Conservation (phyloP, 2,329 filamentous ascomycete species). For the Clonostachys solani region DNA sequence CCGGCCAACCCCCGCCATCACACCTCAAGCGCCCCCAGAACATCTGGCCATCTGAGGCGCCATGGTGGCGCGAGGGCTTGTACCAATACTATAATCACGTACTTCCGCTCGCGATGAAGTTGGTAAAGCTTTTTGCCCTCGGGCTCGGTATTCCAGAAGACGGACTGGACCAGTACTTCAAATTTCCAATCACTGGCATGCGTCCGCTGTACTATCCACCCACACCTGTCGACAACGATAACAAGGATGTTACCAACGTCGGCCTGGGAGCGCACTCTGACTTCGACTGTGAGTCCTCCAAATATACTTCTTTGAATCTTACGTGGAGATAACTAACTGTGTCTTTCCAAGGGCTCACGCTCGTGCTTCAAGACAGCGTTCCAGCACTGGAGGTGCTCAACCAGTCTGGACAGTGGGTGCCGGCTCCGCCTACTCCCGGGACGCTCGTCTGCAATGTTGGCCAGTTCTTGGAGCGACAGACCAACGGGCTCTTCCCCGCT, state of each 20-base stretch:
- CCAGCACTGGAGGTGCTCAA: slow-evolving; percentile 18
- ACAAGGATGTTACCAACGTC: neutral
- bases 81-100: slow-evolving; percentile 8
- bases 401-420: slow-evolving; percentile 12
- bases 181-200: slow-evolving; percentile 13
- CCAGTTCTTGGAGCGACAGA: slow-evolving; percentile 14
- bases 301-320: too few species aligned
- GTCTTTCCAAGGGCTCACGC: slow-evolving; percentile 26
- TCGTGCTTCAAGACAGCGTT: slow-evolving; percentile 28
- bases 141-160: slow-evolving; percentile 11
- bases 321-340: too few species aligned
- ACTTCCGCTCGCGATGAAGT: slow-evolving; percentile 10
- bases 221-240: neutral
- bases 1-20: neutral
- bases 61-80: slow-evolving; percentile 7
- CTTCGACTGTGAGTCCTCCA: neutral
- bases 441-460: slow-evolving; percentile 18
- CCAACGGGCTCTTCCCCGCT: slow-evolving; percentile 13
- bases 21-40: neutral
- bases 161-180: slow-evolving; percentile 10
- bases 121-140: slow-evolving; percentile 13
- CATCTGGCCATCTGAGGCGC: neutral
- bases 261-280: slow-evolving; percentile 1
- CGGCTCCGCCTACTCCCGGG: slow-evolving; percentile 11
- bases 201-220: slow-evolving; percentile 15